phyloP scores from a whole-genome alignment of 768 basidiomycete genomes.

The Coprinopsis strossmayeri region DNA sequence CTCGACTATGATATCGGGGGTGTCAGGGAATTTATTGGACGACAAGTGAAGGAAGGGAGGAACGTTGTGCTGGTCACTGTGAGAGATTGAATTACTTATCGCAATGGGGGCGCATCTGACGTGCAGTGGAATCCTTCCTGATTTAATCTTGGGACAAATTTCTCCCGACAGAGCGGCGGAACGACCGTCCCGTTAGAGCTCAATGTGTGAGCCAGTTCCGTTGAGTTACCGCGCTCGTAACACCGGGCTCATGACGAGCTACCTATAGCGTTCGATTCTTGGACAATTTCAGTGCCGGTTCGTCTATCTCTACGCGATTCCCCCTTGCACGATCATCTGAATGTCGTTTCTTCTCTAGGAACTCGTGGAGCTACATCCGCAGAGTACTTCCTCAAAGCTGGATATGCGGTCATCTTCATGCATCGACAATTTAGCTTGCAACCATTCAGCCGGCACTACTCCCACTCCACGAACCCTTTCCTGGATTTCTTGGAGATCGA shows the following conservation, averaged over 20 bases:
- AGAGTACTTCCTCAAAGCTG: constrained; percentile 91
- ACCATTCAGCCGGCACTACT: constrained; percentile 96
- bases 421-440: constrained; percentile 97
- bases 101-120: too few species aligned
- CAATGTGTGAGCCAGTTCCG: constrained; percentile 79
- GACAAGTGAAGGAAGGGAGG: constrained; percentile 56
- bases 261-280: constrained; percentile 85
- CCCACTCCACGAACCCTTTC: constrained; percentile 96
- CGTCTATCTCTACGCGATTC: constrained; percentile 19
- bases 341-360: constrained; percentile 38
- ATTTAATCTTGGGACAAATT: constrained; percentile 8
- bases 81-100: constrained; percentile 24
- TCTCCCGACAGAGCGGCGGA: constrained; percentile 75
- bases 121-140: too few species aligned
- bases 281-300: constrained; percentile 97
- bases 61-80: constrained; percentile 94
- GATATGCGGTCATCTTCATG: constrained; percentile 98
- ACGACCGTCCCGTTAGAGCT: constrained; percentile 97
- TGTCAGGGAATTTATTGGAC: constrained; percentile 63
- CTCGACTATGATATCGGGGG: constrained; percentile 62
- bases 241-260: constrained; percentile 20
- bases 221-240: constrained; percentile 17
- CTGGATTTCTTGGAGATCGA: constrained; percentile 88
- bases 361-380: constrained; percentile 97
- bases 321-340: constrained; percentile 4